Conservation (phyloP, 208 protist species). For the Pavlovales sp. region DNA sequence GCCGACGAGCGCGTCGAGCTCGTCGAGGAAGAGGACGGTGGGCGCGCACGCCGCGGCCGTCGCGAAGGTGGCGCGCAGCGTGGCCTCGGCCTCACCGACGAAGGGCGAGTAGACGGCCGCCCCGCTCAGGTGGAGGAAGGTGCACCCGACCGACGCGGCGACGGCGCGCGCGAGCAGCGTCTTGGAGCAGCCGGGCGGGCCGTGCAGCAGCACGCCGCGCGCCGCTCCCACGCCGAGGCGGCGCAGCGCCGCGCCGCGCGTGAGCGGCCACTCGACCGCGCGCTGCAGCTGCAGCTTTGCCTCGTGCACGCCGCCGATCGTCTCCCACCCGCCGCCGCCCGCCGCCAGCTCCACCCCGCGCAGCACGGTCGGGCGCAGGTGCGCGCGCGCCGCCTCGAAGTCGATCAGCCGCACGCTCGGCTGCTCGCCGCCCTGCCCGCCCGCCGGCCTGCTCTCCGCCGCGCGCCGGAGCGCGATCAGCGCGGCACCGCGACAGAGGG, state of each 20-base stretch:
- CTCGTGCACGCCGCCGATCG: slow-evolving; percentile 27
- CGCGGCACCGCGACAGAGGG: background rate
- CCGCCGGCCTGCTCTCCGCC: background rate
- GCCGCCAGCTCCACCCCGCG: background rate
- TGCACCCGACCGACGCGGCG: background rate
- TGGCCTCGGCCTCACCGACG: slow-evolving; percentile 42
- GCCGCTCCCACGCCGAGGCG: slow-evolving; percentile 16
- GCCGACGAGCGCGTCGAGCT: slow-evolving; percentile 41
- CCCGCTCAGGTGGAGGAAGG: slow-evolving; percentile 23
- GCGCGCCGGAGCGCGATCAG: slow-evolving; percentile 10
- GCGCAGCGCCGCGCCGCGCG: background rate
- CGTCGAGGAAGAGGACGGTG: slow-evolving; percentile 48
- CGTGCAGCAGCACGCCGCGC: slow-evolving; percentile 44
- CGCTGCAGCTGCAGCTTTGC: slow-evolving; percentile 17
- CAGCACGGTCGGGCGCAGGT: background rate
- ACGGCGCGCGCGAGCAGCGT: slow-evolving; percentile 38
- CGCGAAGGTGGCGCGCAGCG: slow-evolving; percentile 9
- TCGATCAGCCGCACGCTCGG: background rate
- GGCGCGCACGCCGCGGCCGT: background rate
- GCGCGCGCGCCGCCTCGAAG: background rate
- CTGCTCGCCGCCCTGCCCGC: background rate
- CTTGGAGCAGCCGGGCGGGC: slow-evolving; percentile 46
- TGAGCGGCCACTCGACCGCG: slow-evolving; percentile 47
- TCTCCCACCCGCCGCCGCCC: background rate
- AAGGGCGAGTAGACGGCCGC: slow-evolving; percentile 27